These are phyloP conservation scores for Gaeumannomyces tritici DNA, from an alignment of 2,329 filamentous ascomycete genomes.

Conservation along the genomic window DNA sequence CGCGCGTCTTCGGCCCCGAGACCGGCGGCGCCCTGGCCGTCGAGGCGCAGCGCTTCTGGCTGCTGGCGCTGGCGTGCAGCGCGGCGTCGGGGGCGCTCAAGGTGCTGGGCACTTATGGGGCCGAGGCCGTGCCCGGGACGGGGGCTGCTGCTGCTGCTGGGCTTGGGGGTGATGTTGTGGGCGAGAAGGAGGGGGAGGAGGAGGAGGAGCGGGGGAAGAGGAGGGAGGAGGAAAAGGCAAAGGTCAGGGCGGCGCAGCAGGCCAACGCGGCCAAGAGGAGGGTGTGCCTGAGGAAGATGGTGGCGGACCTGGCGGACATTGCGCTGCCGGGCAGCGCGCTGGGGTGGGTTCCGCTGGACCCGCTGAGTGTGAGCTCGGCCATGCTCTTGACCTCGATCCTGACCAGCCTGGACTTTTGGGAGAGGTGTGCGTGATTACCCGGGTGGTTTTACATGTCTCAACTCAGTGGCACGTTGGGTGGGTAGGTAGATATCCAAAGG, in stretches of 20 bases:
- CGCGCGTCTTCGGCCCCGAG: constrained; percentile 40
- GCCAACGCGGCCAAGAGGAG: constrained; percentile 9
- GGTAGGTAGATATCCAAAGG: too few species aligned
- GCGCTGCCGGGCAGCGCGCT: constrained; percentile 49
- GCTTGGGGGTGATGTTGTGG: constrained; percentile 14
- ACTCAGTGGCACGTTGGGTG: too few species aligned
- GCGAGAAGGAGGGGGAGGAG: constrained; percentile 10
- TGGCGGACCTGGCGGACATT: constrained; percentile 52
- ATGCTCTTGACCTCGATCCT: constrained; percentile 55
- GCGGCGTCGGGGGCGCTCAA: constrained; percentile 31
- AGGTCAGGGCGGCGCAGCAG: constrained; percentile 8
- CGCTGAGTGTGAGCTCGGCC: constrained; percentile 42
- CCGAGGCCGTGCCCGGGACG: constrained; percentile 22
- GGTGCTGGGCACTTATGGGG: constrained; percentile 26
- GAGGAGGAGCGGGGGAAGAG: constrained; percentile 24
- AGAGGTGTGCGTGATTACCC: constrained; percentile 25
- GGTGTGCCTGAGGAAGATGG: constrained; percentile 18
- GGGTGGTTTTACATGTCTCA: too few species aligned
- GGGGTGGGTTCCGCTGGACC: constrained; percentile 47
- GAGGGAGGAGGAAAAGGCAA: constrained; percentile 24
- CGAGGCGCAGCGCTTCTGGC: constrained; percentile 63
- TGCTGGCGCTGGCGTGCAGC: constrained; percentile 48
- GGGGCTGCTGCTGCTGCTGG: too few species aligned
- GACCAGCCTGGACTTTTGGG: constrained; percentile 53
- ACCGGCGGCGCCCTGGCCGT: constrained; percentile 35